Evolutionary conservation across 2,329 filamentous ascomycete species (phyloP), one percentile per base, ranked within the genome.

Genomic region (Fusarium nisikadoi): DNA sequence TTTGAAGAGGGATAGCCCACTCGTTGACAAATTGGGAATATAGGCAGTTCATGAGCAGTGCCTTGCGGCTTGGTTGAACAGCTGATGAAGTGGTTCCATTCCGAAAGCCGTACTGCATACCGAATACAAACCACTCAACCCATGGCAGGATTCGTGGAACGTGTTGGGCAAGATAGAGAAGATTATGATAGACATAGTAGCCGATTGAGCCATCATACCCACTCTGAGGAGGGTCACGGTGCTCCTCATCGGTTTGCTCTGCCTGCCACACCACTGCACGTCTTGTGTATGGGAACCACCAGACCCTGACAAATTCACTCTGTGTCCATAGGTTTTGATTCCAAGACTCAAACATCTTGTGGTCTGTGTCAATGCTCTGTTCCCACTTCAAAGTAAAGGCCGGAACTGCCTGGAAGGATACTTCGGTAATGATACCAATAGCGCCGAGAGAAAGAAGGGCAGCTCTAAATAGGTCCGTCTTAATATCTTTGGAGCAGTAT

Each of bases 11-110:
- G 11, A 99, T 88, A 1, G 95, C 95, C 96, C 96, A 99, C 81
- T 99, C 96, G 81, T 99, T 98, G 73, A 99, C 96, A 77, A 94
- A 97, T 79, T 99, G 96, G n/a, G 93, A 95, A 85, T 98, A 99
- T 10, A 98, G 88, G 78, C 96, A 99, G 84, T 99, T 96, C 93
- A 99, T 95, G 57, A 98, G 86, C 49, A 98, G 88, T 17, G 94
- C 95, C 71, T 92, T 86, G 66, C 92, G 90, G 71, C 92, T 93
- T 27, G 92, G 90, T 81, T 98, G 93, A 23, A 98, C 89, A 10
- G 92, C 95, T n/a, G 87, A 86, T 43, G 90, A 92, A 57, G 87
- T 86, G 6, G 86, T 87, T 54, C 90, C 90, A 68, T 93, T 89
- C 38, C 86, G 86, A 86, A 98, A 98, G 56, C 95, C 95, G 80